Evolutionary conservation across 2,329 filamentous ascomycete species (phyloP), one percentile per base, ranked within the genome.

Genomic region (Colletotrichum euphorbiae): DNA sequence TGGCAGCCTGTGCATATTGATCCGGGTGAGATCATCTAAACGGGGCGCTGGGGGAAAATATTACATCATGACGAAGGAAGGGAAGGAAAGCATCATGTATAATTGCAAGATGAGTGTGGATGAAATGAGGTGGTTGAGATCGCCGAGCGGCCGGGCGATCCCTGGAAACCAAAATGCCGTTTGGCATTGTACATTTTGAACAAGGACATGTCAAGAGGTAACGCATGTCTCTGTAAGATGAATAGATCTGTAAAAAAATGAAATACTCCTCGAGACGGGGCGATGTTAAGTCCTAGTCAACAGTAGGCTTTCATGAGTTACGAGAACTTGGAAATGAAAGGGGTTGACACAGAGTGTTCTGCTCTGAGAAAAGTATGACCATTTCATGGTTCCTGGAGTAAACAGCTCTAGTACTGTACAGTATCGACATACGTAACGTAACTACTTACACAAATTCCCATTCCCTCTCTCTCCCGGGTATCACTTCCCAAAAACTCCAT

Each of bases 1-100:
- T 93, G 90, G 90, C 87, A 86, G 79, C 87, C 90, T 2, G 87
- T 85, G 60, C 83, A 92, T 73, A 86, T 93, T 71, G 91, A 93
- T 77, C 85, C 90, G 70, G 91, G 91, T 62, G 91, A 93, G 81
- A 84, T 93, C 72, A 84, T 92, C 78, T 85, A 78, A 73, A 73
- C 6, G 42, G 21, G 36, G 42, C 40, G 43, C 1, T 13, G 45
- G 21, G 33, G 31, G 21, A n/a, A n/a, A n/a, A n/a, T n/a, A 2
- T 33, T n/a, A 8, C 17, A n/a, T 45, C 36, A 38, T 38, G 36
- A 28, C 6, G 46, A 12, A 38, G 15, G 17, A 56, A 33, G 45
- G 42, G 45, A 38, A 21, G 52, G 58, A 46, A 52, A 28, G 43
- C 51, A 69, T 67, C 45, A 52, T 36, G 31, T 56, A 51, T 69